These are phyloP conservation scores for Cordyceps fumosorosea DNA, from an alignment of 2,329 filamentous ascomycete genomes.

Conservation along the genomic window DNA sequence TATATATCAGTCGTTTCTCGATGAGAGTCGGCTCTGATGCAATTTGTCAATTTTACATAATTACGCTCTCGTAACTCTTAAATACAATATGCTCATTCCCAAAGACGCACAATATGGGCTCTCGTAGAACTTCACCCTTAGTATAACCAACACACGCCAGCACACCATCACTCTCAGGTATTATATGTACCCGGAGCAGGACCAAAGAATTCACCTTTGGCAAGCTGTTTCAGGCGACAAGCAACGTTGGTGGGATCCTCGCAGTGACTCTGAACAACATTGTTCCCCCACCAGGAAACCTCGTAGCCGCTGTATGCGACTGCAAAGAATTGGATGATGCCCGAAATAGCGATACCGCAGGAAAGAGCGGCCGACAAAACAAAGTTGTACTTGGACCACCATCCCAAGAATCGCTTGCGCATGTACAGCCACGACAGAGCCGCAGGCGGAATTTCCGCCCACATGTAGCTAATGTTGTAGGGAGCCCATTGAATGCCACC, in stretches of 20 bases:
- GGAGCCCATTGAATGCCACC: constrained; percentile 35
- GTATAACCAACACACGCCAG: not conserved
- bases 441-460: constrained; percentile 40
- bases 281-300: constrained; percentile 36
- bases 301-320: constrained; percentile 33
- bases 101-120: not conserved
- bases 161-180: not conserved
- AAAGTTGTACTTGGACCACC: constrained; percentile 42
- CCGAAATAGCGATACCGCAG: constrained; percentile 35
- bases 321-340: constrained; percentile 37
- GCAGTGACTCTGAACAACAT: constrained; percentile 26
- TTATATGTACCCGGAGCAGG: constrained; percentile 16
- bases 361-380: constrained; percentile 36
- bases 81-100: not conserved
- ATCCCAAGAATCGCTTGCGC: constrained; percentile 35
- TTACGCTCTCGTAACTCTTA: too few relatives aligned
- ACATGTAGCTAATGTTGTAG: constrained; percentile 41
- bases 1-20: too few relatives aligned
- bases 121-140: too few relatives aligned
- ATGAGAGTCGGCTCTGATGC: not conserved
- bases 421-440: constrained; percentile 42
- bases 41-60: not conserved
- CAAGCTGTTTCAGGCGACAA: constrained; percentile 12
- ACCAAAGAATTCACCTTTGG: constrained; percentile 23
- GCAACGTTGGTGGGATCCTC: constrained; percentile 27